Conservation (phyloP, 441 rosid genomes). For the Pelargonium fulgidum region DNA sequence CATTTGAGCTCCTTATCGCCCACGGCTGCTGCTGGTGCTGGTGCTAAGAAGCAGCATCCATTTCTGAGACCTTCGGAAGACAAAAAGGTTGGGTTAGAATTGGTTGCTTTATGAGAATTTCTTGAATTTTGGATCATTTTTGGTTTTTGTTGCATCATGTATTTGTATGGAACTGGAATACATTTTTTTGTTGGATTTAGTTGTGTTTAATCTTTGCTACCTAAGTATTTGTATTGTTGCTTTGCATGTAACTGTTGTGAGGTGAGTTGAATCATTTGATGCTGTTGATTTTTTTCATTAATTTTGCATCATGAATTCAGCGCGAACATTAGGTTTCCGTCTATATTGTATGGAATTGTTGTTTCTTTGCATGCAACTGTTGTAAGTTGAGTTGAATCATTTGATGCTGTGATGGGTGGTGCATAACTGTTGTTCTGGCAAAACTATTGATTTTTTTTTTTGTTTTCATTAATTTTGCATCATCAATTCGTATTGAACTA, state of each 20-base stretch:
- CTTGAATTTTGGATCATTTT: not conserved
- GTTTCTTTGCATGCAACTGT: not conserved
- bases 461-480: too few relatives aligned
- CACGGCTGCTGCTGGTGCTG: constrained; percentile 44
- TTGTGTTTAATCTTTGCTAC: not conserved
- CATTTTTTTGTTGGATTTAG: not conserved
- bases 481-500: too few relatives aligned
- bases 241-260: not conserved
- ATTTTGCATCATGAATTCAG: not conserved
- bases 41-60: constrained; percentile 56
- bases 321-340: not conserved
- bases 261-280: not conserved
- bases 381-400: not conserved
- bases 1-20: constrained; percentile 77
- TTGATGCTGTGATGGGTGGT: not conserved
- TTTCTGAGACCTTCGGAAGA: constrained; percentile 68
- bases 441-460: too few relatives aligned
- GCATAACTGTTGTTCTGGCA: not conserved
- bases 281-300: not conserved
- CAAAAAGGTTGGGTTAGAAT: constrained; percentile 42
- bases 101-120: not conserved
- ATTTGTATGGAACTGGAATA: not conserved
- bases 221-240: not conserved
- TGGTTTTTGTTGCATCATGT: not conserved
- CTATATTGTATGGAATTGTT: not conserved